Base-by-base conservation (phyloP, 2,329 filamentous ascomycete species). In the Clarireedia hainanense region DNA sequence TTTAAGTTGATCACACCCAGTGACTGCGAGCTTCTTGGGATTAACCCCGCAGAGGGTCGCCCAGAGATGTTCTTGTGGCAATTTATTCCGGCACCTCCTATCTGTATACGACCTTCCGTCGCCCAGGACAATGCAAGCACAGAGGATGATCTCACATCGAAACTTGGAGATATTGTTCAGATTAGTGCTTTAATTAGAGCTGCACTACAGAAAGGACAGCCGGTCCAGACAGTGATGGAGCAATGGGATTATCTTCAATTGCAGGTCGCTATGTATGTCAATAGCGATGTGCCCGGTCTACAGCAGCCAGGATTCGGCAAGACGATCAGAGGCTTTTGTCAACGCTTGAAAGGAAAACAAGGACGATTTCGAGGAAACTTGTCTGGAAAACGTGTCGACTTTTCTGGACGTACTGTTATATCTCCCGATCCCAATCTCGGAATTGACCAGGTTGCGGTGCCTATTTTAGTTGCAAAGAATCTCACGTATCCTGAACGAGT, bases 61-160 rank as follows among this genome's bases (percentile, higher is more conserved):
- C 94, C 94, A 0, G 94, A 99, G 69, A 95, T 95, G 84, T 95
- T 97, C 70, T 83, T 99, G 46, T 99, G 94, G 94, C 91, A 96
- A 68, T 95, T 91, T 67, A 80, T 99, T 37, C 94, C 94, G 1
- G 92, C 92, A 0, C 92, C 94, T 1, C 94, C 94, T 0, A 89
- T 97, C 5, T 95, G 90, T 63, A 95, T 99, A 65, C 81, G 94
- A 57, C 94, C 94, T 0, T 96, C 91, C 0, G 94, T 99, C 17
- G 87, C 87, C 30, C 94, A 97, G 70, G 94, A 97, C 61, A 89
- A 84, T 58, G 88, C 91, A 3, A 96, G 89, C 62, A 99, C 89
- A 20, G 94, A 99, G 71, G 94, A 99, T 68, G 94, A 99, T 66
- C 81, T 99, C 59, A 99, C 94, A 0, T 91, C 92, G 52, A 96